Evolutionary conservation across 1,284 basidiomycete genomes (phyloP), one percentile per base, ranked within the genome.

Genomic region (Ganoderma boninense): DNA sequence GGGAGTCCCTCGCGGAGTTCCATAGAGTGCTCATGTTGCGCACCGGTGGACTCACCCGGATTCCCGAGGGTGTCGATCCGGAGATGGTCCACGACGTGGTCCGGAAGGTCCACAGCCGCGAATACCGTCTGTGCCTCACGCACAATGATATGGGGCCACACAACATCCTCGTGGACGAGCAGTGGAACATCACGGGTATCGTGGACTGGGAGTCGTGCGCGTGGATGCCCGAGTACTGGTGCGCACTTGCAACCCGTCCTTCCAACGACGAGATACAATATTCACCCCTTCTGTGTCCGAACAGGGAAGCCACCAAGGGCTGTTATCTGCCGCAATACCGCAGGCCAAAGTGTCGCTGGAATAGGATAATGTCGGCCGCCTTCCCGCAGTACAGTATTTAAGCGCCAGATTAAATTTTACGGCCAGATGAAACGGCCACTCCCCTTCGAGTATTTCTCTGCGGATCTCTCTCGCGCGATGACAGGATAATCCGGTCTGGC

Each of bases 211-310:
- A 79, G 62, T 67, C 65, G 23, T 70, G 72, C 52, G 78, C 74
- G 5, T 79, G 74, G 73, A 74, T 74, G 69, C 78, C 78, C 5
- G 76, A 77, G 57, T 78, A 77, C 61, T 78, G 77, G 78, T 73
- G 26, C 32, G 71, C 4, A 32, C 6, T 2, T 7, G 13, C 26
- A 14, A n/a, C 26, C 23, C 20, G 20, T 57, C 11, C 14, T 29
- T 1, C 5, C 13, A 18, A 6, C 1, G 38, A 1, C 38, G 29
- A 32, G 29, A 4, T 4, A 32, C 29, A 4, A 32, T 10, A 38
- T 10, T 38, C 1, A 38, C 38, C 7, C 38, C 1, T 38, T 10
- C 38, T 32, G 29, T 10, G 10, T 4, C 10, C 2, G 1, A 26
- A 8, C 26, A 72, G 71, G 71, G 68, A 72, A 40, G 8, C 62